Evolutionary conservation across 129 eudicot genomes (phyloP), one percentile per base, ranked within the genome.

Genomic region (Lactuca saligna): DNA sequence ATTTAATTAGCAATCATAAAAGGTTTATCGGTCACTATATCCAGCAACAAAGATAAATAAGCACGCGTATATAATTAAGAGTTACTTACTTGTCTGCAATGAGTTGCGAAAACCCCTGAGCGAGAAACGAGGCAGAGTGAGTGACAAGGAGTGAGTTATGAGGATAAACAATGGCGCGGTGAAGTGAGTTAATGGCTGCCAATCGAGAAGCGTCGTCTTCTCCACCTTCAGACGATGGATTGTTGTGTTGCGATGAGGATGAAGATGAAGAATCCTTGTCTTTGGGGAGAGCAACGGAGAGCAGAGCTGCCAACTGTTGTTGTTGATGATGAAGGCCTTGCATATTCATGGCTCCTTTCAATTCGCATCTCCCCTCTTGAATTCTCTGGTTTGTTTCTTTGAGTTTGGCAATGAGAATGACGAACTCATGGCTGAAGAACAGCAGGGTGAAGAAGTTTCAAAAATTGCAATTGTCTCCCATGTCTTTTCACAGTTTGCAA

Each of bases 291-390:
- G 97, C 97, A 66, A 82, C 94, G 55, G 94, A 73, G 64, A 91
- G 90, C n/a, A 91, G 87, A 62, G 97, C 91, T 15, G 86, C 91
- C 16, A 91, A 64, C 65, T 91, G 97, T 57, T 91, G 97, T 63
- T 91, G 96, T 34, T 88, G 97, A 74, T 91, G 97, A 70, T 91
- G 96, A 74, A 91, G 85, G 42, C 96, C 88, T 83, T 91, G 97
- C 96, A 91, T 91, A 83, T 35, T 84, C 64, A 68, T 67, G 57
- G 37, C 54, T 66, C 0, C 48, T 34, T 54, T 65, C 48, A 63
- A 70, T 65, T 80, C 64, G 85, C 86, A 82, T 86, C 72, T 87
- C 85, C 69, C 17, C 61, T 58, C 13, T 63, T 66, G 58, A 48
- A 31, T 44, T 51, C 68, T 58, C 54, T 63, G 37, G 72, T 75